Base-by-base conservation (phyloP, 2,329 filamentous ascomycete genomes). In the Aspergillus bombycis region DNA sequence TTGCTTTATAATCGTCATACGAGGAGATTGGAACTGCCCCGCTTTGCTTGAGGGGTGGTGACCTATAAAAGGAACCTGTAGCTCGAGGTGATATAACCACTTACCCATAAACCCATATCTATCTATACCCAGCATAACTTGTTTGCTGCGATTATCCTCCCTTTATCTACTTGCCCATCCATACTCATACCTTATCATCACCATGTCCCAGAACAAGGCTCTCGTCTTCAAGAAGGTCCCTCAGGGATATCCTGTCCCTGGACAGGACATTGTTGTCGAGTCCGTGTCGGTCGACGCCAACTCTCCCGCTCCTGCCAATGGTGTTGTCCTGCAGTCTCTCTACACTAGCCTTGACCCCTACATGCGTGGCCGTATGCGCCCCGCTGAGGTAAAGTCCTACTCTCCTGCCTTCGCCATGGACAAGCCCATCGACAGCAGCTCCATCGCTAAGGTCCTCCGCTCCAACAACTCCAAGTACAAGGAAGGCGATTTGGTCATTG, bases 331-430 rank as follows among this genome's bases (percentile, higher is more conserved):
- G 67, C 86, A 92, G 80, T 86, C 90, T 70, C 85, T 90, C 72
- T 92, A 91, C 77, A 83, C 88, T 67, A 94, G 91, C 46, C 90
- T 90, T 80, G 93, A 96, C 78, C 93, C 93, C 2, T 96, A 96
- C 82, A 88, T 91, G 82, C 90, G 93, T 62, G 91, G 90, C 65
- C 86, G 87, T 69, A 94, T 96, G 91, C 89, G 92, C 55, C 78
- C 83, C 55, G 74, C 90, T 8, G 76, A 82, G 41, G 71, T 80
- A 74, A 87, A 90, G 79, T 93, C 91, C 11, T 95, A 93, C 82
- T 76, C 82, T 26, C 82, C 89, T 1, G 78, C 89, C 2, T 92
- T 88, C 72, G 75, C 83, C 19, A 77, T 91, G 54, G 83, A 84
- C 74, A 78, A 86, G 70, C 86, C 91, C 66, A 85, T 96, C 66